These are phyloP conservation scores for Cichorium intybus DNA, from an alignment of 140 eudicot species.

Conservation along the genomic window DNA sequence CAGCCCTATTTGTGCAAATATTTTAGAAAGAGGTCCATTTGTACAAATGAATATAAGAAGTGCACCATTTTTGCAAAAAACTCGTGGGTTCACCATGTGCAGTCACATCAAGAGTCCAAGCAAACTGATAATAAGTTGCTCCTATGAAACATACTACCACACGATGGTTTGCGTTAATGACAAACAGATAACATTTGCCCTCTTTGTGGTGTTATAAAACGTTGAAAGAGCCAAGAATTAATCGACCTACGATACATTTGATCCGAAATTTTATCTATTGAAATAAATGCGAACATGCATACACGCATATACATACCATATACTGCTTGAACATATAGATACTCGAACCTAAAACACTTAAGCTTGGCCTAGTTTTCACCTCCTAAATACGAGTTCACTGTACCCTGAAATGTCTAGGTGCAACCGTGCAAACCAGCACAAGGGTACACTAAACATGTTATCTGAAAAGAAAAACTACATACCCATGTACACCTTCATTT, in stretches of 20 bases:
- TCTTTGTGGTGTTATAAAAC: not conserved
- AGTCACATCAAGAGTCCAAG: too few relatives aligned
- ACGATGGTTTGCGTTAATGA: not conserved
- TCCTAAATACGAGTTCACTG: constrained; percentile 9
- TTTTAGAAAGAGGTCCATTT: too few relatives aligned
- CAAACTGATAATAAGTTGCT: not conserved
- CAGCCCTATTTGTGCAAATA: too few relatives aligned
- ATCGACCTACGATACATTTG: constrained; percentile 5
- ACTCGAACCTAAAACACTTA: constrained; percentile 16
- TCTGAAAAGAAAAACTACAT: constrained; percentile 17
- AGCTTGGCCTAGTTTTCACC: constrained; percentile 15
- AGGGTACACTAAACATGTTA: not conserved
- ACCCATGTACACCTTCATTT: constrained; percentile 31
- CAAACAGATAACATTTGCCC: not conserved
- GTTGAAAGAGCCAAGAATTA: not conserved
- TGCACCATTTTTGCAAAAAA: too few relatives aligned
- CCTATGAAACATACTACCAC: not conserved
- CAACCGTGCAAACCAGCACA: constrained; percentile 10
- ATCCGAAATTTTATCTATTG: not conserved
- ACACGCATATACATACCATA: constrained; percentile 5
- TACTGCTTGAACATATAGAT: not conserved
- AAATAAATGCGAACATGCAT: not conserved
- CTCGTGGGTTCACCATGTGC: too few relatives aligned
- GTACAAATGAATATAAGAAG: too few relatives aligned
- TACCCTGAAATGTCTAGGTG: constrained; percentile 12